Evolutionary conservation across 1,139 yeast genomes (phyloP).

Genomic region (Candida sanyaensis): DNA sequence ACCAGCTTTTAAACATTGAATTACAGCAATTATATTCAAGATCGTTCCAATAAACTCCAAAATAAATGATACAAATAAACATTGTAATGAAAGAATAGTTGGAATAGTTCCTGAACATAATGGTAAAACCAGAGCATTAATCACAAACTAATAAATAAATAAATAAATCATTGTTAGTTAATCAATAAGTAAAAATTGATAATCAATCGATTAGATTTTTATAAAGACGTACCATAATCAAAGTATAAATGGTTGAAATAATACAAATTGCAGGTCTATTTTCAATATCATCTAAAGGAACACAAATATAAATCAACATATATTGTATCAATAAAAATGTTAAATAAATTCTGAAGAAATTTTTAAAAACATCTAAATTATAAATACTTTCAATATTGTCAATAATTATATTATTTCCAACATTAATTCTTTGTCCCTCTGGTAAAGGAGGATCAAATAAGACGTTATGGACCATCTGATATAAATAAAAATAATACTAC

Average conservation of each 20-base stretch:
- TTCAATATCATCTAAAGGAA: constrained; percentile 45
- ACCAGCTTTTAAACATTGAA: constrained; percentile 21
- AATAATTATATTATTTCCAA: constrained; percentile 20
- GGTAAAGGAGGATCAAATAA: constrained; percentile 22
- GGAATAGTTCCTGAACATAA: constrained; percentile 23
- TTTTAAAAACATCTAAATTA: constrained; percentile 18
- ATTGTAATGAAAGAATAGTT: constrained; percentile 18
- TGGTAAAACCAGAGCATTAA: constrained; percentile 25
- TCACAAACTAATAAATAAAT: constrained; percentile 20
- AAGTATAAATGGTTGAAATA: constrained; percentile 27
- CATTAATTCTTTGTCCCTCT: constrained; percentile 23
- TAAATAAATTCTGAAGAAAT: constrained; percentile 28
- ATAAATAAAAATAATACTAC: no score
- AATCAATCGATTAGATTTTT: background rate
- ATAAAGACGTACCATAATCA: constrained; percentile 28
- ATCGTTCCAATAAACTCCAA: constrained; percentile 25
- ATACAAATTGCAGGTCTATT: constrained; percentile 37
- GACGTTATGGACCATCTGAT: constrained; percentile 18
- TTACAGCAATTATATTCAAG: constrained; percentile 21
- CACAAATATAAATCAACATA: constrained; percentile 36
- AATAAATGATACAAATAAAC: constrained; percentile 14
- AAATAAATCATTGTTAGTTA: constrained; percentile 13
- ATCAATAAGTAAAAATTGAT: background rate
- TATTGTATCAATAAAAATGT: constrained; percentile 38
- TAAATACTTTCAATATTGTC: constrained; percentile 25